Conservation (phyloP, 805 yeast species). For the Pachysolen tannophilus region DNA sequence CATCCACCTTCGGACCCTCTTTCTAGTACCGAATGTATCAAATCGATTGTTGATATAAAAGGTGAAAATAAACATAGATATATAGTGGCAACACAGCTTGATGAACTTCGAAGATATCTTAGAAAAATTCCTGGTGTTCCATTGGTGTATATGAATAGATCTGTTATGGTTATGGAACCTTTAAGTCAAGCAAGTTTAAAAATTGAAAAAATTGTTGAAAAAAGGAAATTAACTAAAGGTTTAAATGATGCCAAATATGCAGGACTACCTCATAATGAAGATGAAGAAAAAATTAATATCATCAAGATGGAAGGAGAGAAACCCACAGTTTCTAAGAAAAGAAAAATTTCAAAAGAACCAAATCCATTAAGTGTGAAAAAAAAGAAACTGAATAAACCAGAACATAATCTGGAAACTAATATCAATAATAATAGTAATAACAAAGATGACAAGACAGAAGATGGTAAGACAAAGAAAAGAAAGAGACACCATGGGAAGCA, state of each 20-base stretch:
- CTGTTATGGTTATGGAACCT: constrained; percentile 97
- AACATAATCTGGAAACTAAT: no score
- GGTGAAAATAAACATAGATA: constrained; percentile 88
- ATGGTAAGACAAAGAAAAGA: no score
- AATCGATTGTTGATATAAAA: constrained; percentile 56
- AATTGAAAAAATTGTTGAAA: constrained; percentile 46
- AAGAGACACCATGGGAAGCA: no score
- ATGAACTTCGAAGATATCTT: constrained; percentile 56
- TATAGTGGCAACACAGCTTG: constrained; percentile 78
- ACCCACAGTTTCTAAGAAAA: constrained; percentile 25
- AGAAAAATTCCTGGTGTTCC: constrained; percentile 88
- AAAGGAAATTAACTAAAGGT: constrained; percentile 65
- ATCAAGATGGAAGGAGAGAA: constrained; percentile 18
- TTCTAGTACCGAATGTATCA: constrained; percentile 69
- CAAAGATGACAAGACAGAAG: no score
- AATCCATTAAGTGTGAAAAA: constrained; percentile 88
- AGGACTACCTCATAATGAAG: constrained; percentile 26
- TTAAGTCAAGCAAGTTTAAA: constrained; percentile 61
- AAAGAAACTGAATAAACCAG: constrained; percentile 35
- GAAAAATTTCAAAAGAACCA: constrained; percentile 73
- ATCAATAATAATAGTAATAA: no score
- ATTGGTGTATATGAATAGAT: constrained; percentile 73
- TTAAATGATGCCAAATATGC: constrained; percentile 56
- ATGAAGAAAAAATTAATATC: no score
- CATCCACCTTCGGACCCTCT: constrained; percentile 61